phyloP scores from a whole-genome alignment of 495 filamentous ascomycete genomes.

The Bombardia bombarda region DNA sequence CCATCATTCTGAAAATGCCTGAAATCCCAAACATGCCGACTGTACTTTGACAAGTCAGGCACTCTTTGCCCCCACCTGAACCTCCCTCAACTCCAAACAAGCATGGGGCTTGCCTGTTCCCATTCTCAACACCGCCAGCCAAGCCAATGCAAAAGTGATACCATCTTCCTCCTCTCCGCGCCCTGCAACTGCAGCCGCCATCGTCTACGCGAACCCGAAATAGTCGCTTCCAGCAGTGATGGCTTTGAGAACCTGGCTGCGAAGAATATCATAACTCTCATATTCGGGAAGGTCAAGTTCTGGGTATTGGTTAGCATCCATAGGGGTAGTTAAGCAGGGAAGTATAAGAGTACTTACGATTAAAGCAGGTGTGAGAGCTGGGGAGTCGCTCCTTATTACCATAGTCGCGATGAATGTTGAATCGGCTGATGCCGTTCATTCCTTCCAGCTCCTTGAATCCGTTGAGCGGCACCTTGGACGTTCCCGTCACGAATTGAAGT shows the following conservation, averaged over 20 bases:
- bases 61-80: constrained; percentile 14
- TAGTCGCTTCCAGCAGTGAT: constrained; percentile 95
- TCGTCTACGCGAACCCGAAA: constrained; percentile 84
- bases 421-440: constrained; percentile 96
- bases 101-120: neutral
- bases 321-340: neutral
- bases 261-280: constrained; percentile 86
- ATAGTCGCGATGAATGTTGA: constrained; percentile 99
- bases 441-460: constrained; percentile 98
- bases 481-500: constrained; percentile 96
- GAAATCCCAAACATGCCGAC: neutral
- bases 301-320: constrained; percentile 26
- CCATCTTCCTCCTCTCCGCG: neutral
- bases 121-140: constrained; percentile 2
- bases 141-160: constrained; percentile 6
- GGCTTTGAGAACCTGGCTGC: constrained; percentile 82
- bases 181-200: neutral
- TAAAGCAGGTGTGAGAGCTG: constrained; percentile 97
- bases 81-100: neutral
- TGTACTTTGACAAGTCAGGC: constrained; percentile 8
- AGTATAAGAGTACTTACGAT: constrained; percentile 62
- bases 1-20: neutral
- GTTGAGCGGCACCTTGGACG: constrained; percentile 96
- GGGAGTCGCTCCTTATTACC: constrained; percentile 95
- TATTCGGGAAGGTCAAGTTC: constrained; percentile 99